phyloP scores from a whole-genome alignment of 495 filamentous ascomycete genomes.

The Aspergillus indologenus region DNA sequence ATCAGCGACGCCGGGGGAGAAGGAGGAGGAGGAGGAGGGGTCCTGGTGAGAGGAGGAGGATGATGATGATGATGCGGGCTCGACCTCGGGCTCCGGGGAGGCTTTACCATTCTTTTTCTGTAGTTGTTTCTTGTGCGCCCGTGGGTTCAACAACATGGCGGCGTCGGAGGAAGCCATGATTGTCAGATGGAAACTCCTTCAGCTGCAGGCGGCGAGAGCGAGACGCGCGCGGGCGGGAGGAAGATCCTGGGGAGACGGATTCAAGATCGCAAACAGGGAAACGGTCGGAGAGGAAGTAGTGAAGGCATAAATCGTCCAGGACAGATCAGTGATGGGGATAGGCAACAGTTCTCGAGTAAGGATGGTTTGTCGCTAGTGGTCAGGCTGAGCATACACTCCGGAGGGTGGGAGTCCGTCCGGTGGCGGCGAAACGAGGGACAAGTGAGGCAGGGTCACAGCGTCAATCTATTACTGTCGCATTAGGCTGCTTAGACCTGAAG shows the following conservation, averaged over 20 bases:
- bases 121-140: slow-evolving; percentile 33
- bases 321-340: neutral
- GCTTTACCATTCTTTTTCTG: slow-evolving; percentile 21
- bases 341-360: neutral
- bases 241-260: neutral
- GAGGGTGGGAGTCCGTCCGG: neutral
- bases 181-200: slow-evolving; percentile 3
- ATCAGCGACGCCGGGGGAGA: neutral
- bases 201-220: slow-evolving; percentile 17
- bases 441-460: neutral
- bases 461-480: slow-evolving; percentile 1
- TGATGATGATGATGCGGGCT: neutral
- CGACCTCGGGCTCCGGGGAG: slow-evolving; percentile 5
- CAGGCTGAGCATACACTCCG: slow-evolving; percentile 1
- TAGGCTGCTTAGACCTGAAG: neutral
- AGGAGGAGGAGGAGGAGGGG: neutral
- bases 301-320: slow-evolving; percentile 9
- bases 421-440: neutral
- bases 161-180: slow-evolving; percentile 44
- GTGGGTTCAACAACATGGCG: slow-evolving; percentile 44
- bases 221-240: neutral
- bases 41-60: neutral
- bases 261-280: neutral
- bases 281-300: neutral
- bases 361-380: neutral